phyloP scores from a whole-genome alignment of 2,329 filamentous ascomycete genomes.

The Hyphodiscus sp. region DNA sequence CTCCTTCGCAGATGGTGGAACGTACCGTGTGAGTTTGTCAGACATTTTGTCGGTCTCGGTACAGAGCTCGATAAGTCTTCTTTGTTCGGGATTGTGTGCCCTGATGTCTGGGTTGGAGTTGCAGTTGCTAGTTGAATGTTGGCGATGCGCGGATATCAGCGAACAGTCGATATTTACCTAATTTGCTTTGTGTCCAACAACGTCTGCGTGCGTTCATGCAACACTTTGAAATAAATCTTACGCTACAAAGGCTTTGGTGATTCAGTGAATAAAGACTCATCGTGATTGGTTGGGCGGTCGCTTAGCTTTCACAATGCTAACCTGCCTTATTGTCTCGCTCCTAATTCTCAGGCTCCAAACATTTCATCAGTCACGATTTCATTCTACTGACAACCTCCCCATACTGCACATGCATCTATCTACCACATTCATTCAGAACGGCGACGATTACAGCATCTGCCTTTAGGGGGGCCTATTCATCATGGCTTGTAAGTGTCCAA shows the following conservation, averaged over 20 bases:
- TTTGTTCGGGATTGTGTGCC: not conserved
- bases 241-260: too few species aligned
- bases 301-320: not conserved
- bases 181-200: too few species aligned
- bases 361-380: conserved; percentile 5
- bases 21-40: conserved; percentile 91
- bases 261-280: not conserved
- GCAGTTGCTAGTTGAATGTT: not conserved
- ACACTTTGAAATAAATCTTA: too few species aligned
- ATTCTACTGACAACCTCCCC: conserved; percentile 1
- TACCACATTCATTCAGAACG: conserved; percentile 8
- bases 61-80: not conserved
- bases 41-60: conserved; percentile 51
- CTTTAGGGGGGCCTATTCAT: conserved; percentile 24
- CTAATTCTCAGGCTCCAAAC: not conserved
- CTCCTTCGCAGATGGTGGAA: conserved; percentile 7
- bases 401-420: not conserved
- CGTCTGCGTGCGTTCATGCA: too few species aligned
- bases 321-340: not conserved
- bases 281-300: not conserved
- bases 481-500: conserved; percentile 35
- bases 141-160: not conserved
- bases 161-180: not conserved
- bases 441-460: conserved; percentile 11
- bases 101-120: not conserved